Base-by-base conservation (phyloP, 2,329 filamentous ascomycete genomes). In the Xylariaceae sp. region DNA sequence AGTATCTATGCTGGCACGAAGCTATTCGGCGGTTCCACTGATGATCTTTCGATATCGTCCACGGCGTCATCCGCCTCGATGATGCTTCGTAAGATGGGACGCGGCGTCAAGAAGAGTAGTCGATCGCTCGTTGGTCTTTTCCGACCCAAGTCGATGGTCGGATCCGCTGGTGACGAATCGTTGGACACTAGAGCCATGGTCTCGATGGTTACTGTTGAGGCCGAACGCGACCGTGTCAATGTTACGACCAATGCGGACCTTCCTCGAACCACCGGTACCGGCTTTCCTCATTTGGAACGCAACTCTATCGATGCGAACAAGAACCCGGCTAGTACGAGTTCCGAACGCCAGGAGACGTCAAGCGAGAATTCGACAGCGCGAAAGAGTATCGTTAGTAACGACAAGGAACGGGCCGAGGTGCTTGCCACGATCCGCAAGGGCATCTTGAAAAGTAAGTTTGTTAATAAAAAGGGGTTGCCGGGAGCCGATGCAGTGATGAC, bases 11-110 rank as follows among this genome's bases (percentile, higher is more conserved):
- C 89, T 23, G 90, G 91, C 11, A 89, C 88, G 59, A 88, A 88
- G 64, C 84, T 93, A 64, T 97, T 97, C 72, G 84, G 87, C 13
- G 89, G 91, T 11, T 99, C 94, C 3, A 97, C 91, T 0, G 94
- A 99, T 74, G 97, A 97, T 67, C 76, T 99, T 50, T 95, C 91
- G 11, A 91, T 95, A 64, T 93, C 90, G 1, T 95, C 91, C 3
- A 95, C 90, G 8, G 90, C 90, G 17, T 95, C 91, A 5, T 95
- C 90, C 17, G 90, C 90, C 39, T 95, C 91, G 35, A 86, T 95
- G 68, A 95, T 95, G 90, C 89, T 99, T 66, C 87, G 94, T 56
- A 99, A 99, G 78, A 99, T 99, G 94, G 94, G 94, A 58, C 91
- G 92, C 65, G 92, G 93, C n/a, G 89, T 97, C 86, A 97, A 96